Evolutionary conservation across 768 basidiomycete species (phyloP), one percentile per base, ranked within the genome.

Genomic region (Leucosporidium scottii): DNA sequence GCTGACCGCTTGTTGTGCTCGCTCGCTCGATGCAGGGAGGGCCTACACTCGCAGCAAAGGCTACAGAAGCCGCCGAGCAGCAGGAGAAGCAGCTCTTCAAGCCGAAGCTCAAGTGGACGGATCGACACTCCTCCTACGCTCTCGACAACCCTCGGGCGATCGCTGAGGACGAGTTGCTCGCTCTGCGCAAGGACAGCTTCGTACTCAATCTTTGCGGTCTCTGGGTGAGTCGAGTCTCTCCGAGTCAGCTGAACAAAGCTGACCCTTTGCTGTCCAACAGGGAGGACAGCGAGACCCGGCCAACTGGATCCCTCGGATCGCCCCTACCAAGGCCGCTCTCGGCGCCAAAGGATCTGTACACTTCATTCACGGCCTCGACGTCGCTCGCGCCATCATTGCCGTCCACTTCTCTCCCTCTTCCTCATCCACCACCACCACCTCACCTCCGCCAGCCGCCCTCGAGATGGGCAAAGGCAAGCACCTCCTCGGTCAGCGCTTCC

Each of bases 131-230:
- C 3, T 79, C 81, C 2, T 80, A 82, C 73, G 76, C 77, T 39
- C 68, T 63, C 49, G 62, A 72, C 8, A 83, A 82, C 48, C 77
- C 80, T 1, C 80, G 86, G 10, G 82, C 83, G 15, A 76, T 73
- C 27, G 83, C 84, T 1, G 87, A 87, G 69, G 78, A 79, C 12
- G 85, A 86, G 77, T 79, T 87, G 18, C 79, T 87, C 15, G 75
- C 77, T 0, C 74, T 85, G 21, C 79, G 81, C 7, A 76, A 79
- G 0, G 61, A 70, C 0, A 83, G 84, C 1, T 83, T 83, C 1
- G 84, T 88, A 1, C 79, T 88, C 44, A 83, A 87, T 71, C 83
- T 88, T 31, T 78, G 82, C 12, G 87, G 86, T 0, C 78, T 88
- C 12, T 87, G 85, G 84, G 70, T 68, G 23, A 17, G 57, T 49